Percentiles rank a stretch among this genome's conserved stretches.
Evolutionary conservation across 495 filamentous ascomycete genomes (phyloP).

Genomic region (Neurospora tetrasperma): DNA sequence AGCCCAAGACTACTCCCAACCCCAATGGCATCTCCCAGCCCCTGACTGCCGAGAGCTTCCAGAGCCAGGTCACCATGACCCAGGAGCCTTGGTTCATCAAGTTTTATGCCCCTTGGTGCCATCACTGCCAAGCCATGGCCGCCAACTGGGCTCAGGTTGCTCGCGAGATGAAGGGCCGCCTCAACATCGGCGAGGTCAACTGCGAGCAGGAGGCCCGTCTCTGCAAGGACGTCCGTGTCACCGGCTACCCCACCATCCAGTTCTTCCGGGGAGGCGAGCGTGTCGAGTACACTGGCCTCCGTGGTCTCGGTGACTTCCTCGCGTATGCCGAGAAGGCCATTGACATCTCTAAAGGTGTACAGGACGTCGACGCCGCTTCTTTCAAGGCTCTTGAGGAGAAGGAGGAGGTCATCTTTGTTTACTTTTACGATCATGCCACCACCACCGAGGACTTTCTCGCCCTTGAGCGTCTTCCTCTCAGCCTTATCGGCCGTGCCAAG

Average conservation of each 20-base stretch:
- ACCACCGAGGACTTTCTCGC: constrained; percentile 84
- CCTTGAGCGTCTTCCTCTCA: constrained; percentile 73
- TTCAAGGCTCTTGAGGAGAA: constrained; percentile 84
- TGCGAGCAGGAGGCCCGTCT: constrained; percentile 75
- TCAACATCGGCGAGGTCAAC: constrained; percentile 95
- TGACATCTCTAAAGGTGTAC: constrained; percentile 63
- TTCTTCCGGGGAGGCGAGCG: constrained; percentile 90
- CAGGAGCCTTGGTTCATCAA: constrained; percentile 97
- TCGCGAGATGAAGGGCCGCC: constrained; percentile 72
- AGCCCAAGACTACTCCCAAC: constrained; percentile 52
- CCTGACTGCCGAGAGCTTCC: constrained; percentile 77
- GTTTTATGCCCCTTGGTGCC: constrained; percentile 96
- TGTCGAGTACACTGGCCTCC: constrained; percentile 86
- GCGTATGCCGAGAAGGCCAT: constrained; percentile 79
- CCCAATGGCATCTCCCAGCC: constrained; percentile 60
- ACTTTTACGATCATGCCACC: constrained; percentile 94
- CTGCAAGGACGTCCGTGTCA: constrained; percentile 77
- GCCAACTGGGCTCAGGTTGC: constrained; percentile 85
- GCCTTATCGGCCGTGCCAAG: constrained; percentile 80
- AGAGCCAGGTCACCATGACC: constrained; percentile 72
- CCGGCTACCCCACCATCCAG: constrained; percentile 76
- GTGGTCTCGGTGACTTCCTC: constrained; percentile 84
- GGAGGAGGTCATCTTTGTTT: constrained; percentile 91
- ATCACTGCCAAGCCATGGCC: constrained; percentile 85
- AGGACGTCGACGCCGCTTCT: constrained; percentile 62